Base-by-base conservation (phyloP, 2,329 filamentous ascomycete species). In the Fusarium duplospermum region DNA sequence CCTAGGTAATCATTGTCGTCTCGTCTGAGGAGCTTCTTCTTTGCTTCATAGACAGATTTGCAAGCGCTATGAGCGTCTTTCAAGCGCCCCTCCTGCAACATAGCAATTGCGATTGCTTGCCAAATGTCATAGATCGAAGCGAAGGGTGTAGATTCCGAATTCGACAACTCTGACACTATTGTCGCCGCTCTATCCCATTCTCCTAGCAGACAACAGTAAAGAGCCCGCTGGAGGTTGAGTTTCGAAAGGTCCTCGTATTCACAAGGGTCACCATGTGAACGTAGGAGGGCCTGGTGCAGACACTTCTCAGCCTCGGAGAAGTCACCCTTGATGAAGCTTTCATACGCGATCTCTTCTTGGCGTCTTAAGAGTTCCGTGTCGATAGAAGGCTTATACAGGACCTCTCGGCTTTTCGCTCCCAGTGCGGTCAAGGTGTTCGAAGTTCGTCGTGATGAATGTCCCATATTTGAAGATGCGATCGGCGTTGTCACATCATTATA, bases 261-360 rank as follows among this genome's bases (percentile, higher is more conserved):
- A 6, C 18, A 64, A 27, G 13, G 20, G 16, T 50, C 52, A 38
- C 52, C 36, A 14, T 18, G 38, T 20, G 50, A 47, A 20, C 52
- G 38, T 38, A 58, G 50, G 11, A 64, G 7, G n/a, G 36, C 52
- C 16, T 33, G 57, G 52, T 40, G 62, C 33, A 64, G 33, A 35
- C 62, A 64, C 36, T 64, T 24, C 38, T 64, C 62, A 24, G 62
- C 62, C 18, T 59, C 36, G 27, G n/a, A 29, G 16, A 57, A 64
- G 52, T 59, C 52, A 8, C 56, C 13, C 9, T 38, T 52, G 11
- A 33, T 33, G 35, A 64, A 64, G 47, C 61, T 64, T 42, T 54
- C 22, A 33, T 35, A 50, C 27, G 61, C 61, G 22, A 64, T 20
- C 42, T 42, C 50, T 18, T 64, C 61, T 29, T 38, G 54, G 47